These are phyloP conservation scores for Fusarium luffae DNA, from an alignment of 2,329 filamentous ascomycete genomes.

Conservation along the genomic window DNA sequence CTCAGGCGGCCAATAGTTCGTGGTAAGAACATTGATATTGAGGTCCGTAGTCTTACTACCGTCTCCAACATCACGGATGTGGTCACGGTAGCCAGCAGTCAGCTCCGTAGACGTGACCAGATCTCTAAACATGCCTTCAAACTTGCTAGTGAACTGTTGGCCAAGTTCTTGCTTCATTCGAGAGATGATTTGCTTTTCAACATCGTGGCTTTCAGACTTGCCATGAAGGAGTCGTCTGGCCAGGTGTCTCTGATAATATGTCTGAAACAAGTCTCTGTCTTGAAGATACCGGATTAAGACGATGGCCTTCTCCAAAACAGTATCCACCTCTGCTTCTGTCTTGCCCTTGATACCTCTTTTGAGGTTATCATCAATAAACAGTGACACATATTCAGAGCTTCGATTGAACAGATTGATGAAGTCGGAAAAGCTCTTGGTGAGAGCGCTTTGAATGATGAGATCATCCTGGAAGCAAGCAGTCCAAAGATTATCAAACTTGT, in stretches of 20 bases:
- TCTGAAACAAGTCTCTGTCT: slow-evolving; percentile 94
- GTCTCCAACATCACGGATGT: slow-evolving; percentile 67
- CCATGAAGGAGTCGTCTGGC: slow-evolving; percentile 87
- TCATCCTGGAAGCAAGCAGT: slow-evolving; percentile 78
- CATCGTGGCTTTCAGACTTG: slow-evolving; percentile 90
- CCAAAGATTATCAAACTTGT: slow-evolving; percentile 88
- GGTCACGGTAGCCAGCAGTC: slow-evolving; percentile 78
- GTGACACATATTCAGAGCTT: slow-evolving; percentile 90
- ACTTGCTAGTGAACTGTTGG: slow-evolving; percentile 90
- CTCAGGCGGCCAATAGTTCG: slow-evolving; percentile 94
- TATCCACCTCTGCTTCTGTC: slow-evolving; percentile 87
- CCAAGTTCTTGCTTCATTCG: slow-evolving; percentile 98
- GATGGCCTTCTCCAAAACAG: slow-evolving; percentile 88
- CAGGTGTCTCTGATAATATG: slow-evolving; percentile 98
- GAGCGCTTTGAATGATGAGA: slow-evolving; percentile 79
- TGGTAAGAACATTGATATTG: slow-evolving; percentile 85
- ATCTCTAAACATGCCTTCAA: slow-evolving; percentile 98
- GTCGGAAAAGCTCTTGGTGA: slow-evolving; percentile 88
- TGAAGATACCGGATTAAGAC: slow-evolving; percentile 86
- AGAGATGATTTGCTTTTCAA: slow-evolving; percentile 94
- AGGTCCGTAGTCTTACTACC: slow-evolving; percentile 73
- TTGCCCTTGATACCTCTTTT: slow-evolving; percentile 95
- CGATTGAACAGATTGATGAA: slow-evolving; percentile 93
- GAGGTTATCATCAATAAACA: slow-evolving; percentile 97
- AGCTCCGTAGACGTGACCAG: slow-evolving; percentile 89